Base-by-base conservation (phyloP, 805 yeast species). In the Wickerhamiella occidentalis region DNA sequence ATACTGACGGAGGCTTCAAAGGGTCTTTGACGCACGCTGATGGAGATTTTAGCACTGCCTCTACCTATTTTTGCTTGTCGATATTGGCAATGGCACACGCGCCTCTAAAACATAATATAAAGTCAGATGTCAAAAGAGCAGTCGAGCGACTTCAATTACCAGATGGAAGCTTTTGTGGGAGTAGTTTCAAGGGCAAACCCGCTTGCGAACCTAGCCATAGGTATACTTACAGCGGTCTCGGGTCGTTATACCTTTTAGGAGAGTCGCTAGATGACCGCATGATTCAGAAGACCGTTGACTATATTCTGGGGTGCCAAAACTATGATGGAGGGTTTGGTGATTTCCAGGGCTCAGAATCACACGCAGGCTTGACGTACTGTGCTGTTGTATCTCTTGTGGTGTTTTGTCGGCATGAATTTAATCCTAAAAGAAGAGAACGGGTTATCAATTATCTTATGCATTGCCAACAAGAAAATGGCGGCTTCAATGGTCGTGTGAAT, bases 341-440 rank as follows among this genome's bases (percentile, higher is more conserved):
- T 21, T 41, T 53, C 6, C 63, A 67, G 3, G 59, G 61, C 35
- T 65, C 69, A 12, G 98, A 90, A 62, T 70, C 87, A 2, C 96
- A 90, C 65, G 79, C 86, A 6, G 98, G 97, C 0, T 71, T 83
- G 52, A 82, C 95, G 0, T 90, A 78, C 59, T 88, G 96, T 65
- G 95, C 84, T 0, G 57, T 88, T 21, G 82, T 82, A 0, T 63
- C 83, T 1, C 68, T 86, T 50, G 58, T 62, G 29, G 55, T 84
- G 38, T 56, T 72, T 4, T 12, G 19, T 8, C 17, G 22, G 23
- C 38, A 35, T 13, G n/a, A 23, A 9, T 37, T 42, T 12, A 25
- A 13, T 5, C 37, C 36, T 11, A 4, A 3, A 3, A 19, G 12
- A 13, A 26, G 36, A 17, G 18, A 28, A 2, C 9, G 26, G 3